Evolutionary conservation across 1,139 yeast species (phyloP), one percentile per base, ranked within the genome.

Genomic region (Candida pseudoviswanathii): DNA sequence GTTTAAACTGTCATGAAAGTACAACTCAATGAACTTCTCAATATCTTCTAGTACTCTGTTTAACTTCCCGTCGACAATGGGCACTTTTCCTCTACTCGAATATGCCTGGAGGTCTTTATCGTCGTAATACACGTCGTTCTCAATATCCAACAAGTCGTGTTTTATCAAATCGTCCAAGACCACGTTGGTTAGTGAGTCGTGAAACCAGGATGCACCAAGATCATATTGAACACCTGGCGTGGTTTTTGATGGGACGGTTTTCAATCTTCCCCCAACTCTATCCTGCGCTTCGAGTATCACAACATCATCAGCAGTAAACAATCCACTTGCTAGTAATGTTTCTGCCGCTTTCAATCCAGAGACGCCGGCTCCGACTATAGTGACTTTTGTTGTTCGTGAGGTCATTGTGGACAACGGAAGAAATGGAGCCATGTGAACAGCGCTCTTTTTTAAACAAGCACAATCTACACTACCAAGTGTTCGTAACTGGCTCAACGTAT

Each of bases 131-230:
- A 71, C 68, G 54, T 76, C 79, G 10, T 52, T 55, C 2, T 45
- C 38, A 4, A 64, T 46, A 49, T 67, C 67, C 49, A 74, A 71
- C 34, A 55, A 51, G 2, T 55, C 64, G 2, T 60, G 65, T 2
- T 56, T 60, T 5, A 65, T 48, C n/a, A 71, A 59, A 33, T 72
- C 71, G 36, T 62, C 54, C 39, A 76, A 64, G 6, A 87, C 73
- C 4, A 76, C 76, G 60, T 90, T 90, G 32, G 45, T 51, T 45
- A 89, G 68, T 0, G 90, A 82, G 59, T 89, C 96, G 62, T 90
- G 97, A 59, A 87, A 86, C 97, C 97, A 90, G 3, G 92, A 81
- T 0, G 96, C 96, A 0, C 97, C 97, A 22, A 89, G 57, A 64
- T 90, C 97, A 61, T 86, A 85, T 5, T 59, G 49, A 25, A 61